phyloP scores from a whole-genome alignment of 2,329 filamentous ascomycete species.

The Xylaria sp. region DNA sequence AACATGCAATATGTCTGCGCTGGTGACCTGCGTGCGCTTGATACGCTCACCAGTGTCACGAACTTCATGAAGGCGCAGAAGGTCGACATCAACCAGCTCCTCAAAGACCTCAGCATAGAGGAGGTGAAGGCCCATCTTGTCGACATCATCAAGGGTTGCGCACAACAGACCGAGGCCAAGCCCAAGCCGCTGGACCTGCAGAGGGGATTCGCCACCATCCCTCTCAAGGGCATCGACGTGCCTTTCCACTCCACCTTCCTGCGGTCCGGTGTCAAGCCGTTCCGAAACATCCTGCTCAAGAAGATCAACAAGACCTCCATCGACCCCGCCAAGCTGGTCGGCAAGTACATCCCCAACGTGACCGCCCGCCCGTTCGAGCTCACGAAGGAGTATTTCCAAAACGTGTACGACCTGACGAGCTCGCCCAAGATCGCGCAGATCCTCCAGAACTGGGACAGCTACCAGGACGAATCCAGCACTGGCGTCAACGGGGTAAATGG shows the following conservation, averaged over 20 bases:
- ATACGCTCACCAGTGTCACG: conserved; percentile 76
- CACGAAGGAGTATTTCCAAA: conserved; percentile 99
- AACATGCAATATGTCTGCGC: conserved; percentile 77
- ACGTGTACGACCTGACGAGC: conserved; percentile 94
- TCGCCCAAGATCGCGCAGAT: conserved; percentile 75
- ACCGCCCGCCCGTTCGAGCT: conserved; percentile 94
- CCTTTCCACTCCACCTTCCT: conserved; percentile 99
- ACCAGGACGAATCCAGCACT: conserved; percentile 65
- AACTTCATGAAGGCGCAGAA: conserved; percentile 97
- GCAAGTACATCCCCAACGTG: conserved; percentile 99
- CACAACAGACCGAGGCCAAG: conserved; percentile 85
- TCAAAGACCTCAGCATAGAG: conserved; percentile 82
- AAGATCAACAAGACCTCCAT: conserved; percentile 99
- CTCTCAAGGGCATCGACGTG: conserved; percentile 95
- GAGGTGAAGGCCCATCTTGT: conserved; percentile 88
- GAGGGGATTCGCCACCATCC: conserved; percentile 95
- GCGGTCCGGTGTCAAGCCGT: conserved; percentile 97
- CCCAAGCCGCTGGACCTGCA: conserved; percentile 85
- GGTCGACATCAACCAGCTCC: conserved; percentile 93
- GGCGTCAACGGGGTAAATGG: conserved; percentile 36
- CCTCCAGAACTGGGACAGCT: conserved; percentile 84
- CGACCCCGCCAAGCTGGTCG: conserved; percentile 92
- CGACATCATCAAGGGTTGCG: conserved; percentile 87
- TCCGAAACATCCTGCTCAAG: conserved; percentile 97
- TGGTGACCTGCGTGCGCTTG: conserved; percentile 70